Evolutionary conservation across 345 rosid species (phyloP), one percentile per base, ranked within the genome.

Genomic region (Aurinia saxatilis): DNA sequence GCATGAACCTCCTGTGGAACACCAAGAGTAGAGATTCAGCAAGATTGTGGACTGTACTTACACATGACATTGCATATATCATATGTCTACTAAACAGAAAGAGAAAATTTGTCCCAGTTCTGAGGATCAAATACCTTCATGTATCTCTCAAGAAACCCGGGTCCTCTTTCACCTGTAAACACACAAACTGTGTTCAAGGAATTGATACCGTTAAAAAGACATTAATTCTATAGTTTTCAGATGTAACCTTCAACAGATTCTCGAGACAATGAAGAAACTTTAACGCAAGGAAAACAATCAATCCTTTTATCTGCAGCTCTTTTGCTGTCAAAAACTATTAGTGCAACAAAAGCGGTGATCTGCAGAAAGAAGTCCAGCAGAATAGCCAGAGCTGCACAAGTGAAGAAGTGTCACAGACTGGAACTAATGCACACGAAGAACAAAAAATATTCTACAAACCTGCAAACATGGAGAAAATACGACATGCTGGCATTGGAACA

Each of bases 401-500:
- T 18, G 16, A 25, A 18, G 52, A 73, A 68, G 42, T 56, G 54
- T 60, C 63, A 73, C 35, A 52, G 61, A 50, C 38, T 42, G 39
- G 15, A 67, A 36, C 25, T 60, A 31, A 15, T 14, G 54, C 11
- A 27, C 49, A 33, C 42, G 63, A 34, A 37, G 70, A 39, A 30
- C 36, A 47, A 37, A 48, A 62, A 33, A 42, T 16, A 34, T 50
- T 33, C 40, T 19, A 30, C 72, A 55, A 21, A 92, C 99, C 99
- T 73, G 97, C 99, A 77, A 92, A 90, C 82, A 92, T 86, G 46
- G 99, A 92, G 80, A 92, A 92, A 68, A 89, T 82, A 72, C 95
- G 99, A 62, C 96, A 87, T 25, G 99, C 99, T 60, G 97, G 99
- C 99, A 92, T 92, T 40, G 95, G 88, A 60, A 79, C 85, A 74